Evolutionary conservation across 2,329 filamentous ascomycete species (phyloP), one percentile per base, ranked within the genome.

Genomic region (Claviceps purpurea): DNA sequence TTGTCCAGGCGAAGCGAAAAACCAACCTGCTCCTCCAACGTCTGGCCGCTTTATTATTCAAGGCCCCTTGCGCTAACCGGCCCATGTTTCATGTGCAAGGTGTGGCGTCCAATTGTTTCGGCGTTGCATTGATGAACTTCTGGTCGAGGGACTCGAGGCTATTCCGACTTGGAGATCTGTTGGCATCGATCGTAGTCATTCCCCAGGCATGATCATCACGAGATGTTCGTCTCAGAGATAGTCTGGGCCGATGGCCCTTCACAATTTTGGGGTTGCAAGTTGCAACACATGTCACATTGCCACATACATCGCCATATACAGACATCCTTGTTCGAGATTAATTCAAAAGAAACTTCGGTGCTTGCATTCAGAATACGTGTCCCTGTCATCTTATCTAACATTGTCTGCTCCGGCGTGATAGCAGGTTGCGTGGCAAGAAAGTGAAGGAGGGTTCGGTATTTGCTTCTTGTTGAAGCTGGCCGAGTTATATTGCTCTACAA

Each of bases 401-500:
- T 30, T 5, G 14, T 26, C 43, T 30, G 41, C 20, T 44, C 43
- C n/a, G 43, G 22, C 43, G n/a, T 24, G 26, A n/a, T 26, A 30
- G 4, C 22, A 45, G 24, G 6, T 5, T 30, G 26, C 34, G 22
- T 8, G 14, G 16, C 39, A 13, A 40, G 18, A 3, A 30, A 44
- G 7, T 34, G 30, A 11, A 10, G 30, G 30, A 34, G 30, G 11
- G 30, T 34, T 34, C 30, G 30, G 3, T 4, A 34, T 34, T 34
- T 11, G 30, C 30, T 34, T 11, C 26, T 24, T 50, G 18, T 18
- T 16, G 10, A 34, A 34, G 30, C 30, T 34, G 30, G 30, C 26
- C 37, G 37, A 22, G 22, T 20, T 24, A 14, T 3, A 14, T n/a
- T 18, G 30, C 26, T n/a, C 53, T 50, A 89, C 38, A 89, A 63